Percentiles rank a stretch among this genome's conserved stretches.
Evolutionary conservation across 257 asterid genomes (phyloP).

Genomic region (Capsicum chinense): DNA sequence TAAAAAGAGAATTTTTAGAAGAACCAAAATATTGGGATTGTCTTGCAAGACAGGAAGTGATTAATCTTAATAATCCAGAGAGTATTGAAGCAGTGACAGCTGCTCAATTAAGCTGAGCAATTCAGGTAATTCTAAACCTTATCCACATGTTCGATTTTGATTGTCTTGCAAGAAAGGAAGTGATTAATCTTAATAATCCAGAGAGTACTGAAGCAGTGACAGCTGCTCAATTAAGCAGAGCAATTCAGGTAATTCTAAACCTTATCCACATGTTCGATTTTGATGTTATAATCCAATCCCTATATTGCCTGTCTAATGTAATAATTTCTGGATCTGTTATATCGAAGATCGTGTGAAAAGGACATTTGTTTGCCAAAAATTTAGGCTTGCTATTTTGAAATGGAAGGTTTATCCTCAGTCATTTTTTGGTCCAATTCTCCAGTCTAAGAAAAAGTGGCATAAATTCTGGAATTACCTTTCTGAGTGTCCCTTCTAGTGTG

Average conservation of each 20-base stretch:
- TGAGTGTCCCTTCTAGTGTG: not conserved
- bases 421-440: not conserved
- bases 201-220: slow-evolving; percentile 35
- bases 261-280: not conserved
- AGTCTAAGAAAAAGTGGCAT: not conserved
- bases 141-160: not conserved
- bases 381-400: not conserved
- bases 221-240: slow-evolving; percentile 49
- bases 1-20: slow-evolving; percentile 66
- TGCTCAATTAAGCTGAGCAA: slow-evolving; percentile 52
- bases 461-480: slow-evolving; percentile 20
- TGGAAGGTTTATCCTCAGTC: slow-evolving; percentile 7
- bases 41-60: slow-evolving; percentile 71
- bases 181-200: slow-evolving; percentile 34
- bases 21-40: slow-evolving; percentile 88
- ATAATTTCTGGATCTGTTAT: too few species aligned
- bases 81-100: slow-evolving; percentile 36
- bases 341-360: too few species aligned
- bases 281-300: too few species aligned
- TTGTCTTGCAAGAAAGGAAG: slow-evolving; percentile 51
- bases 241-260: slow-evolving; percentile 58
- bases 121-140: slow-evolving; percentile 53
- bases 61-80: slow-evolving; percentile 32
- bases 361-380: slow-evolving; percentile 17
- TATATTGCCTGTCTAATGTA: too few species aligned